Evolutionary conservation across 106 monocot species (phyloP).

Genomic region (Agapanthus africanus): DNA sequence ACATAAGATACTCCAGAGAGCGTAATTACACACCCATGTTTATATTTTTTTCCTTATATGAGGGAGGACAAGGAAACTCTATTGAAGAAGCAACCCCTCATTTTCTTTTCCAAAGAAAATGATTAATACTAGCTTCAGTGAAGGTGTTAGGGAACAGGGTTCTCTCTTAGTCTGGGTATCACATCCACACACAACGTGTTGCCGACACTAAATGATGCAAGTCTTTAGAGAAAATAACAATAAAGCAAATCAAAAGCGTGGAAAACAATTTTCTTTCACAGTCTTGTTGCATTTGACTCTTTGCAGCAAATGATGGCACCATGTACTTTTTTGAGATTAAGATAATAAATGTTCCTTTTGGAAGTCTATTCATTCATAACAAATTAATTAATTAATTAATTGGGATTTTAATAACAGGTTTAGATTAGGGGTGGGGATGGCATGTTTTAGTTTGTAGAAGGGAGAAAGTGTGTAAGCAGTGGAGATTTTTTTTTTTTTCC

Average conservation of each 20-base stretch:
- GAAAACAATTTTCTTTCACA: not conserved
- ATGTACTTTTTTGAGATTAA: slow-evolving; percentile 9
- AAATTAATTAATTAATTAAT: slow-evolving; percentile 1
- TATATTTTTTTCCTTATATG: not conserved
- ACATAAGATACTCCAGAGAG: slow-evolving; percentile 31
- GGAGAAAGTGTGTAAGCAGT: slow-evolving; percentile 8
- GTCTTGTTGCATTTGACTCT: slow-evolving; percentile 26
- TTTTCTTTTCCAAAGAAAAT: slow-evolving; percentile 10
- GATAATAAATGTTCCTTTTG: not conserved
- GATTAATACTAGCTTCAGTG: slow-evolving; percentile 11
- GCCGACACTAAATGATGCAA: slow-evolving; percentile 17
- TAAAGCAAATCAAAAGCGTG: slow-evolving; percentile 1
- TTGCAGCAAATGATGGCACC: slow-evolving; percentile 4
- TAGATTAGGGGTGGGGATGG: too few species aligned
- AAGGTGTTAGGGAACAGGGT: slow-evolving; percentile 3
- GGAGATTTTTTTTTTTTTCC: too few species aligned
- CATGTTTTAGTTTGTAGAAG: slow-evolving; percentile 5
- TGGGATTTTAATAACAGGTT: too few species aligned
- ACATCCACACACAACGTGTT: slow-evolving; percentile 30
- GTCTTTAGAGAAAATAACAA: not conserved
- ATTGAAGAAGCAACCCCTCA: slow-evolving; percentile 19
- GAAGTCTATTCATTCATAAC: not conserved
- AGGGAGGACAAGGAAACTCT: slow-evolving; percentile 22
- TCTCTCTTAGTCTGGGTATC: slow-evolving; percentile 9
- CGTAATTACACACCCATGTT: not conserved